Conservation (phyloP, 2,329 filamentous ascomycete genomes). For the Eutypa lata region DNA sequence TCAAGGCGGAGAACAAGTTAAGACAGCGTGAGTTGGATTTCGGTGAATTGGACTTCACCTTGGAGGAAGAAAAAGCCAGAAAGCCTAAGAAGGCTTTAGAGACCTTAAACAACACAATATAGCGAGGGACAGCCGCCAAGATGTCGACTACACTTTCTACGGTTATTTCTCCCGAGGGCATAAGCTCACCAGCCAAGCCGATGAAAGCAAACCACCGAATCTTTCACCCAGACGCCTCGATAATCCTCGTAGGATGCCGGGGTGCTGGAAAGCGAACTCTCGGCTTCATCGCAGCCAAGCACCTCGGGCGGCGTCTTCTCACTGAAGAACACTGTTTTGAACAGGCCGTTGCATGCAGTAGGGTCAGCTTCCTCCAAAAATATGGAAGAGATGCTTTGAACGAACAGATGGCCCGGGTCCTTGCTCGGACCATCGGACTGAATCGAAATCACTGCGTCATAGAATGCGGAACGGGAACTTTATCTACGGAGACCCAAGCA, state of each 20-base stretch:
- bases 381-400: slow-evolving; percentile 62
- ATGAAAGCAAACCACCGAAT: slow-evolving; percentile 31
- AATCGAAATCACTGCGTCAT: slow-evolving; percentile 64
- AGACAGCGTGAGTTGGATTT: not conserved
- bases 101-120: not conserved
- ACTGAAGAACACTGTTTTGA: slow-evolving; percentile 68
- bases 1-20: not conserved
- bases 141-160: slow-evolving; percentile 20
- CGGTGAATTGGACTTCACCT: too few species aligned
- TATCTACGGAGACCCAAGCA: slow-evolving; percentile 57
- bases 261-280: slow-evolving; percentile 71
- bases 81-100: too few species aligned
- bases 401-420: slow-evolving; percentile 56
- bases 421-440: slow-evolving; percentile 57
- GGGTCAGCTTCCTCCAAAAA: slow-evolving; percentile 56
- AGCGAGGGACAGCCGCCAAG: not conserved
- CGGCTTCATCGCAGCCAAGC: slow-evolving; percentile 68
- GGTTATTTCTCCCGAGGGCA: slow-evolving; percentile 6
- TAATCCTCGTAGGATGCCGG: slow-evolving; percentile 68
- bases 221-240: slow-evolving; percentile 61
- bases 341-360: slow-evolving; percentile 58
- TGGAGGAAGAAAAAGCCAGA: not conserved
- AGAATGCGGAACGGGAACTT: slow-evolving; percentile 63
- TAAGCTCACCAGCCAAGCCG: slow-evolving; percentile 8
- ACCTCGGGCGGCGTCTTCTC: slow-evolving; percentile 63